Percentiles rank a stretch among this genome's conserved stretches.
Conservation (phyloP, 495 filamentous ascomycete genomes). For the Aspergillus olivimuriae region DNA sequence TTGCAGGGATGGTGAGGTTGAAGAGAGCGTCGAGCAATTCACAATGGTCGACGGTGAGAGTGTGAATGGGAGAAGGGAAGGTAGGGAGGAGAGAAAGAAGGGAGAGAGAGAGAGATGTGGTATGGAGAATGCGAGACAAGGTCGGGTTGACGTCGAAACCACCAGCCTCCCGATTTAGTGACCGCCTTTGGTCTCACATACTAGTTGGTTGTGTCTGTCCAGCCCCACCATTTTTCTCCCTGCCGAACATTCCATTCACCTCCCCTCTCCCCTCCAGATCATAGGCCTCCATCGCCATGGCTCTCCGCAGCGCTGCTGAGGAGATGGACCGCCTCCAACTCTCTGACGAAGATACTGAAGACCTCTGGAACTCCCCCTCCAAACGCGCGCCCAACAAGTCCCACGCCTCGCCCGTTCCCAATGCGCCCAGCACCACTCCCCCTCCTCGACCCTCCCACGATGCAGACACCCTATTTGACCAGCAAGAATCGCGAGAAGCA, state of each 20-base stretch:
- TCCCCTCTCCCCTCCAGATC: background rate
- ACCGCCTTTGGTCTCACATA: background rate
- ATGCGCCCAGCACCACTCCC: constrained; percentile 35
- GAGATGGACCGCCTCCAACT: constrained; percentile 47
- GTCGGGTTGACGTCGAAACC: too few relatives aligned
- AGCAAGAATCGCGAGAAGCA: constrained; percentile 65
- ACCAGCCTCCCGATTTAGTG: background rate
- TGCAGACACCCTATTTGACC: constrained; percentile 53
- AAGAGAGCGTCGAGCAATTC: background rate
- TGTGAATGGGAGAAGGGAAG: background rate
- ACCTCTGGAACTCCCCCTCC: constrained; percentile 69
- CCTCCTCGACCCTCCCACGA: constrained; percentile 31
- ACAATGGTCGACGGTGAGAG: background rate
- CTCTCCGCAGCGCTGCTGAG: constrained; percentile 32
- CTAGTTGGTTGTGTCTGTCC: background rate
- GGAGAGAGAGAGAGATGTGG: background rate
- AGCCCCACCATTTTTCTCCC: constrained; percentile 6
- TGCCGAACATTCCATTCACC: too few relatives aligned
- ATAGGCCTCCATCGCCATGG: constrained; percentile 16
- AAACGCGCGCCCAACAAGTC: constrained; percentile 28
- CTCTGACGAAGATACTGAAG: constrained; percentile 60
- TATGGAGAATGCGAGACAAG: background rate
- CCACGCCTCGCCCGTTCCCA: constrained; percentile 10
- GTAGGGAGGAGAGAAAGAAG: background rate
- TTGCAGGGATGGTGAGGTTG: background rate